Conservation (phyloP, 148 eudicot species). For the Rhododendron henanense region DNA sequence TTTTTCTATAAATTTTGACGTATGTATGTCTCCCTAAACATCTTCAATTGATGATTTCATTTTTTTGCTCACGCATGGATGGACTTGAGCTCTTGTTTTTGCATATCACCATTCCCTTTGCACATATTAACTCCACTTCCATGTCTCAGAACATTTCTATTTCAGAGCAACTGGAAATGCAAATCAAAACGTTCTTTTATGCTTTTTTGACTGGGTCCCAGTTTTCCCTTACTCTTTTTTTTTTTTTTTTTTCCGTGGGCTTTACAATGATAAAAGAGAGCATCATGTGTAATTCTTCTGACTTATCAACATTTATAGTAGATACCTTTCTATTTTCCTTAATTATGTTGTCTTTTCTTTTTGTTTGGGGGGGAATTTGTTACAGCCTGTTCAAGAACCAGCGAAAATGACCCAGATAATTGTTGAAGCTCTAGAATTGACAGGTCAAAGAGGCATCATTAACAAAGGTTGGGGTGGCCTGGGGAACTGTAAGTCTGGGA, state of each 20-base stretch:
- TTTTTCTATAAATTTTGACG: not conserved
- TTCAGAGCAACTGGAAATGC: not conserved
- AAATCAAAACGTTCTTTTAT: not conserved
- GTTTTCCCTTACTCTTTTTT: not conserved
- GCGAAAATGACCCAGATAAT: conserved; percentile 72
- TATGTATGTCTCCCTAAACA: not conserved
- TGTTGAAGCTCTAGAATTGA: conserved; percentile 65
- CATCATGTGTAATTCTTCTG: not conserved
- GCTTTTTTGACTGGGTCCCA: not conserved
- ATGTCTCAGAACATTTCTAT: not conserved
- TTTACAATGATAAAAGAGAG: not conserved
- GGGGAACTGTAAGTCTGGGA: conserved; percentile 64
- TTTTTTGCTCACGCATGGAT: not conserved
- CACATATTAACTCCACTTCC: not conserved
- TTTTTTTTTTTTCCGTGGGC: not conserved
- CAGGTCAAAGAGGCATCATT: conserved; percentile 70
- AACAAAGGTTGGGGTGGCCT: conserved; percentile 99
- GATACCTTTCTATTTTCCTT: conserved; percentile 19
- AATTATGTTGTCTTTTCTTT: not conserved
- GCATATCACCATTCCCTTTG: not conserved
- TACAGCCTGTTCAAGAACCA: conserved; percentile 88
- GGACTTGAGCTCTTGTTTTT: not conserved
- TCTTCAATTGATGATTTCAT: not conserved
- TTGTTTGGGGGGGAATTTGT: not conserved
- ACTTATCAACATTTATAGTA: not conserved